A percentile compares a stretch with the other conserved stretches of the same genome.
These are phyloP conservation scores for Talaromyces sp. DNA, from an alignment of 2,329 filamentous ascomycete genomes.

Conservation along the genomic window DNA sequence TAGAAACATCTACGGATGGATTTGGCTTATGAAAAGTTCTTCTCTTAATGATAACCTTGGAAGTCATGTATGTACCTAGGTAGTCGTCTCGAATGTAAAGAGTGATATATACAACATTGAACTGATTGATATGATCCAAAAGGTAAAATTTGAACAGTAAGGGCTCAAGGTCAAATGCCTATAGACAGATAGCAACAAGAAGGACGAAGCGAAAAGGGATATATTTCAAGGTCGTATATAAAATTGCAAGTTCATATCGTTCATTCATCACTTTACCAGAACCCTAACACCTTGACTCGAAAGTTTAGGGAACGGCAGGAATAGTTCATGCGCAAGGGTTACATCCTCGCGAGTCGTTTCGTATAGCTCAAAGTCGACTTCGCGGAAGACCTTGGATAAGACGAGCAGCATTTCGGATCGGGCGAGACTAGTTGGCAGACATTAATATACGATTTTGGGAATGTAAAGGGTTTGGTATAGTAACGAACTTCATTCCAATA, in stretches of 20 bases:
- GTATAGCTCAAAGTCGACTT: slow-evolving; percentile 12
- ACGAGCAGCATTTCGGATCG: slow-evolving; percentile 11
- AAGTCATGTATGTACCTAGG: neutral
- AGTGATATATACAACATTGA: neutral
- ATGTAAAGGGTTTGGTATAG: neutral
- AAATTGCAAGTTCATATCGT: neutral
- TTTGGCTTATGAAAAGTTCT: neutral
- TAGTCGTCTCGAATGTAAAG: neutral
- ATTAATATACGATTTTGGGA: neutral
- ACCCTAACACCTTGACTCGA: slow-evolving; percentile 12
- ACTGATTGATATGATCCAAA: neutral
- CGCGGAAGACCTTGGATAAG: slow-evolving; percentile 14
- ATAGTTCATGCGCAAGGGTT: slow-evolving; percentile 8
- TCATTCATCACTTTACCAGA: slow-evolving; percentile 8
- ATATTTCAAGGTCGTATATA: neutral
- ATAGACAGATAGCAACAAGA: neutral
- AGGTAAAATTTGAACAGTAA: neutral
- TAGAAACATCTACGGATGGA: neutral
- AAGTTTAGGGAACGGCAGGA: slow-evolving; percentile 14
- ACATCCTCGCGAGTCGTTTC: slow-evolving; percentile 15
- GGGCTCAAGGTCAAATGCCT: neutral
- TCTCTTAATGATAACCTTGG: neutral
- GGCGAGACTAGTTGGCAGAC: neutral
- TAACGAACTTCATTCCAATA: slow-evolving; percentile 19
- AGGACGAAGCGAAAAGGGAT: neutral